A percentile compares a stretch with the other conserved stretches of the same genome.
Conservation (phyloP, 805 yeast species). For the Candida chauliodis region DNA sequence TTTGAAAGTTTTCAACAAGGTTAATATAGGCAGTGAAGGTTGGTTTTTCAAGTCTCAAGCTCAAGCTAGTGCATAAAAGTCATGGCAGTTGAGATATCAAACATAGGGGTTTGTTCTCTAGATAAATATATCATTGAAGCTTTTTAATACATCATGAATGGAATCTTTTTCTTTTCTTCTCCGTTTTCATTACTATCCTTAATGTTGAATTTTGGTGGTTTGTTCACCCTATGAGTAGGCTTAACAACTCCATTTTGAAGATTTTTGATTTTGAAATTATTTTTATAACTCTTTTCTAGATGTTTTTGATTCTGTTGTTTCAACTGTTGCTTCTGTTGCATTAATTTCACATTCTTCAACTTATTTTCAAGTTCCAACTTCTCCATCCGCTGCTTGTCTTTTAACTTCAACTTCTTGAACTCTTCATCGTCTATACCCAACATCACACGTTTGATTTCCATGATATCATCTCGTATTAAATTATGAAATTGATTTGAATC, state of each 20-base stretch:
- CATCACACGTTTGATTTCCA: conserved; percentile 27
- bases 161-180: conserved; percentile 7
- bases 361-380: conserved; percentile 9
- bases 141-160: conserved; percentile 18
- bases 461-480: conserved; percentile 26
- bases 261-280: conserved; percentile 26
- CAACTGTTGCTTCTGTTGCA: conserved; percentile 11
- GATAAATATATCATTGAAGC: too few species aligned
- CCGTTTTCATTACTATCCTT: not conserved
- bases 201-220: conserved; percentile 29
- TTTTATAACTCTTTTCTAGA: conserved; percentile 19
- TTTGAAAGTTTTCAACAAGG: too few species aligned
- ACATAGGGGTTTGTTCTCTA: too few species aligned
- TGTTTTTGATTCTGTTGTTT: conserved; percentile 5
- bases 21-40: too few species aligned
- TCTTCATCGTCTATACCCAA: conserved; percentile 40
- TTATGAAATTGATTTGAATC: conserved; percentile 40
- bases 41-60: too few species aligned
- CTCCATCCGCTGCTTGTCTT: conserved; percentile 10
- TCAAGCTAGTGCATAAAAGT: too few species aligned
- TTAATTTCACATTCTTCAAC: conserved; percentile 9
- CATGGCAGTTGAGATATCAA: too few species aligned
- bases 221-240: conserved; percentile 22
- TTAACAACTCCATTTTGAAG: conserved; percentile 11
- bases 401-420: conserved; percentile 14